A percentile compares a stretch with the other conserved stretches of the same genome.
phyloP scores from a whole-genome alignment of 495 filamentous ascomycete genomes.

The Gamarada debralockiae region DNA sequence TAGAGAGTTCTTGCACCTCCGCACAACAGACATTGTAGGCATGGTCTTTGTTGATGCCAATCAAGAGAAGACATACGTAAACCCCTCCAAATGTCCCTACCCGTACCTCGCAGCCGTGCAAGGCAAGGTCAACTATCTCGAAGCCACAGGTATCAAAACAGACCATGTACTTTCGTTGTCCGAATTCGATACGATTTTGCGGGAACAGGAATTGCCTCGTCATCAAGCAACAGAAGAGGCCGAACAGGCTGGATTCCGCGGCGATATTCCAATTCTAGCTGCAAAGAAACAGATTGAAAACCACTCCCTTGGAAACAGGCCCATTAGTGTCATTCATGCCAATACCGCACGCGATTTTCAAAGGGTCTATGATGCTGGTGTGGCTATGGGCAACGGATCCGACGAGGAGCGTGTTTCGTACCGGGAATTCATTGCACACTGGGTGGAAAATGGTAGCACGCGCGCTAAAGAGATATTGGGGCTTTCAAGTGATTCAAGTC shows the following conservation, averaged over 20 bases:
- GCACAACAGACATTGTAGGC: conserved; percentile 2
- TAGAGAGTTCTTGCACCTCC: conserved; percentile 11
- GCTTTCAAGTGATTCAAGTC: conserved; percentile 30
- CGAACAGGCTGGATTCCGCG: background rate
- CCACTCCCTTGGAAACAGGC: background rate
- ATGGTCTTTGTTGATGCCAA: conserved; percentile 17
- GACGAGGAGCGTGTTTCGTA: conserved; percentile 28
- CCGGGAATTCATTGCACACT: conserved; percentile 25
- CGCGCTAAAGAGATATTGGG: conserved; percentile 27
- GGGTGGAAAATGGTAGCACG: conserved; percentile 26
- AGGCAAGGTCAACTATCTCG: too few relatives aligned
- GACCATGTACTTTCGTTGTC: background rate
- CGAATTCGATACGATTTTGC: background rate
- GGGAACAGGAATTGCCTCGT: background rate
- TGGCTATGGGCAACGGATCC: conserved; percentile 29
- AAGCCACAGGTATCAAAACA: background rate
- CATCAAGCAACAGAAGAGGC: background rate
- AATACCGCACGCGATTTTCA: conserved; percentile 7
- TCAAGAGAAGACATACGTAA: too few relatives aligned
- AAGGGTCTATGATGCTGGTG: conserved; percentile 25
- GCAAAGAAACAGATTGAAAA: conserved; percentile 14
- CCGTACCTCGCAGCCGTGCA: too few relatives aligned
- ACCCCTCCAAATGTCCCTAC: too few relatives aligned
- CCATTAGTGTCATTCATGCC: conserved; percentile 4
- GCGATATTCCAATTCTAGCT: conserved; percentile 1